Base-by-base conservation (phyloP, 495 filamentous ascomycete species). In the Penicillium longicatenatum region DNA sequence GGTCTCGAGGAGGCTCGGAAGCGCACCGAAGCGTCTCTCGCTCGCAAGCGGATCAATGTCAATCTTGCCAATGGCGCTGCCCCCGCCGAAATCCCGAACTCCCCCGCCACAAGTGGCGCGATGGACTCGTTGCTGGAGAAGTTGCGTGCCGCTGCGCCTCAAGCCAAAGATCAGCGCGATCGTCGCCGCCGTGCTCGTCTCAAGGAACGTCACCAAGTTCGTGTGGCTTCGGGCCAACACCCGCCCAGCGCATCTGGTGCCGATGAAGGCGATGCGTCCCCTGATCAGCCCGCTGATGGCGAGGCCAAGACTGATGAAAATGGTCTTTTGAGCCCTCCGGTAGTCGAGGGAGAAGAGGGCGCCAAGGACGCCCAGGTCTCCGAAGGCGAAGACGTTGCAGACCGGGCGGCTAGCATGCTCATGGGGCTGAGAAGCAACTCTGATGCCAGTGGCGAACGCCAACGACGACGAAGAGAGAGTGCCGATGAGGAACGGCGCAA, bases 71-170 rank as follows among this genome's bases (percentile, higher is more conserved):
- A 77, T 50, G 66, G 74, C 46, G 62, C 63, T 55, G 55, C 63
- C n/a, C 59, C 75, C 14, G 74, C 73, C 4, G 77, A 80, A 19
- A 47, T 52, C 7, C 84, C 86, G 2, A 76, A 81, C 19, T 88
- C 90, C 10, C 89, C 93, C n/a, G 83, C 81, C 31, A 83, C 86
- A 31, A 89, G 91, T 44, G 95, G 94, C 43, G 95, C 93, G 35
- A 98, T 98, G 92, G 94, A 98, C 76, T 89, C 86, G 14, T 79
- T 98, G n/a, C 83, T 98, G 37, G 90, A 97, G 84, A 98, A 97
- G 74, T 78, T 98, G 51, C 89, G 94, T 51, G 92, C 92, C 37
- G 94, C 94, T 3, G 93, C 91, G 31, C 95, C 94, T 24, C 90
- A 96, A 74, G 83, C 91, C 6, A 79, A 89, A 56, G 91, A 96